Percentiles rank a stretch among this genome's conserved stretches.
phyloP scores from a whole-genome alignment of 1,284 basidiomycete species.

The Rhodofomes roseus region DNA sequence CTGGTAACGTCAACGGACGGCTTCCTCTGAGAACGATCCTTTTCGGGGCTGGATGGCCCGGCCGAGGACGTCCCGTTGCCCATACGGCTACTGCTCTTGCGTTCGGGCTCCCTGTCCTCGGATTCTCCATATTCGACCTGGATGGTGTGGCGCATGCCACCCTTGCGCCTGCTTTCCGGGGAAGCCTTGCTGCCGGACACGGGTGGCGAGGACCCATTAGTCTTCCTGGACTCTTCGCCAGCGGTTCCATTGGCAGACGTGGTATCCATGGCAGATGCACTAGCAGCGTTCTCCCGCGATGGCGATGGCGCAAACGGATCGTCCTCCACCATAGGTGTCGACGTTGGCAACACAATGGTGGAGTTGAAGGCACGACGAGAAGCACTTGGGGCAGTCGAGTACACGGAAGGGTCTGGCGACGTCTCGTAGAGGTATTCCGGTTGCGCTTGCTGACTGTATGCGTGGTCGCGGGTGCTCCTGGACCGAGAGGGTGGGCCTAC shows the following conservation, averaged over 20 bases:
- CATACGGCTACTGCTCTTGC: conserved; percentile 21
- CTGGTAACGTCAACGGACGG: conserved; percentile 27
- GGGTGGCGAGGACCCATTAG: conserved; percentile 14
- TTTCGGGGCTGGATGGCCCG: background rate
- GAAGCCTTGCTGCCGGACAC: conserved; percentile 29
- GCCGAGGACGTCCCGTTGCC: conserved; percentile 6
- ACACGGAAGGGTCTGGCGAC: conserved; percentile 41
- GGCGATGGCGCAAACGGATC: conserved; percentile 47
- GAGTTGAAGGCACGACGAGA: conserved; percentile 40
- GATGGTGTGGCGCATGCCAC: conserved; percentile 76
- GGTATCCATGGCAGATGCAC: conserved; percentile 10
- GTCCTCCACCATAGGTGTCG: conserved; percentile 39
- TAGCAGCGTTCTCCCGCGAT: conserved; percentile 23
- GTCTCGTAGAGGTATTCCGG: conserved; percentile 54
- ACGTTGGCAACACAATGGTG: conserved; percentile 40
- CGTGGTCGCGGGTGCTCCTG: conserved; percentile 31
- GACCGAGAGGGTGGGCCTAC: conserved; percentile 23
- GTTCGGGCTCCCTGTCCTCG: conserved; percentile 25
- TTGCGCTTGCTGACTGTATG: conserved; percentile 29
- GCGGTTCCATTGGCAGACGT: conserved; percentile 6
- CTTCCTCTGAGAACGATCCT: conserved; percentile 21
- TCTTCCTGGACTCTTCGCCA: background rate
- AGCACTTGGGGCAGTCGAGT: conserved; percentile 33
- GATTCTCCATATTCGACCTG: conserved; percentile 82
- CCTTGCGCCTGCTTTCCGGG: conserved; percentile 36